Evolutionary conservation across 257 asterid species (phyloP).

Genomic region (Rauvolfia tetraphylla): DNA sequence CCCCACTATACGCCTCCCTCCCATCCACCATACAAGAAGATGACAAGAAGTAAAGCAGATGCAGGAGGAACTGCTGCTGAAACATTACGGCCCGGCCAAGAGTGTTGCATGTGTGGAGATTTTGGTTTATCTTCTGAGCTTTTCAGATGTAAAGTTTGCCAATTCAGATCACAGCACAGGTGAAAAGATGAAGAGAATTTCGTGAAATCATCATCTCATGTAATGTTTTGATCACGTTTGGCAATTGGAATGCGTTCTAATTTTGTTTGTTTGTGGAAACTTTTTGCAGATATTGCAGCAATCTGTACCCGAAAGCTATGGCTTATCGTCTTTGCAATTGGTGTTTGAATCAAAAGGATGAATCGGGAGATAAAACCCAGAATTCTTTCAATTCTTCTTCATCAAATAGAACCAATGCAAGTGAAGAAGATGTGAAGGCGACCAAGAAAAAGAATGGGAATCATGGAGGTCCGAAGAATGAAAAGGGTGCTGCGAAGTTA

Average conservation of each 20-base stretch:
- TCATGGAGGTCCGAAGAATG: slow-evolving; percentile 15
- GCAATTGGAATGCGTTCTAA: background rate
- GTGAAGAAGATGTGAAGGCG: slow-evolving; percentile 21
- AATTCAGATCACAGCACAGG: slow-evolving; percentile 74
- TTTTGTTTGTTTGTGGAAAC: background rate
- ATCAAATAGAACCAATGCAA: slow-evolving; percentile 20
- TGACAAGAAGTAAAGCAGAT: slow-evolving; percentile 34
- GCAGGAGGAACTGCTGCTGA: background rate
- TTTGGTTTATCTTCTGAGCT: slow-evolving; percentile 58
- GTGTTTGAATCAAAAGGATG: slow-evolving; percentile 49
- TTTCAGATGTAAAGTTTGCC: slow-evolving; percentile 54
- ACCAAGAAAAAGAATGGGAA: slow-evolving; percentile 28
- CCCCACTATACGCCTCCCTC: background rate
- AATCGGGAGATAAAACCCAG: slow-evolving; percentile 14
- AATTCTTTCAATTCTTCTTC: slow-evolving; percentile 34
- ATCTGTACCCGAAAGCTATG: slow-evolving; percentile 52
- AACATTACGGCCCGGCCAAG: slow-evolving; percentile 18
- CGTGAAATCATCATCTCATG: background rate
- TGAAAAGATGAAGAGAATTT: background rate
- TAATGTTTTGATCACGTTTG: background rate
- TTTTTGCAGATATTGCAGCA: slow-evolving; percentile 79
- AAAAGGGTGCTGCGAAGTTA: slow-evolving; percentile 17
- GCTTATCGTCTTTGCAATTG: slow-evolving; percentile 56
- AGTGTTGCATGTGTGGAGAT: slow-evolving; percentile 91
- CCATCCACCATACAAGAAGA: slow-evolving; percentile 1